Evolutionary conservation across 2,329 filamentous ascomycete species (phyloP), one percentile per base, ranked within the genome.

Genomic region (Sordariomycetes sp.): DNA sequence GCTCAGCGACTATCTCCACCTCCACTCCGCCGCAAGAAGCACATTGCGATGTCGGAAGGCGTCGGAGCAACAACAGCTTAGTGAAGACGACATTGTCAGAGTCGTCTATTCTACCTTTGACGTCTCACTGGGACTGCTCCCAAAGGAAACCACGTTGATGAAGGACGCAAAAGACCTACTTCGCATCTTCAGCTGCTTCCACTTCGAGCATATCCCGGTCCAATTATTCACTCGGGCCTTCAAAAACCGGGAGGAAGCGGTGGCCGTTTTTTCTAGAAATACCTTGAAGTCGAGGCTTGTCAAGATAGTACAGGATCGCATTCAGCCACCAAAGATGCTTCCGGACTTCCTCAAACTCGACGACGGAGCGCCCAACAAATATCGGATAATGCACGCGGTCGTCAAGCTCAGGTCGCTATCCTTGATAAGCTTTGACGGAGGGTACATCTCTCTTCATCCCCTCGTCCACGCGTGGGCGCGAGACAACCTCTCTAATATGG

Each of bases 81-180:
- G 22, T 20, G 48, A 51, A 22, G 48, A 51, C 48, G 48, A 51
- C 12, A 51, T 51, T 22, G 50, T 55, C n/a, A 36, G 48, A 2
- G 39, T 22, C 20, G 60, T 55, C 10, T 60, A 53, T 50, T 53
- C 57, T 13, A 57, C 58, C 15, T 61, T 45, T 24, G 60, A 61
- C 54, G 42, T 60, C 20, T 57, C 53, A 13, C 59, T 60, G 48
- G 55, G 50, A 22, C 45, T 25, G 2, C 54, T 60, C 3, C 56
- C 58, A 36, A 55, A 42, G 15, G 56, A 55, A 32, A 15, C 42
- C 24, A 50, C 59, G 13, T 12, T 15, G 52, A 55, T 5, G 54
- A 51, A 20, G 52, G 60, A 61, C 48, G 48, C 48, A 15, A 12
- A 12, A 15, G 48, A 51, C 48, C 48, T 51, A 12, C 48, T 51